Base-by-base conservation (phyloP, 1,139 yeast genomes). In the Torulaspora globosa region DNA sequence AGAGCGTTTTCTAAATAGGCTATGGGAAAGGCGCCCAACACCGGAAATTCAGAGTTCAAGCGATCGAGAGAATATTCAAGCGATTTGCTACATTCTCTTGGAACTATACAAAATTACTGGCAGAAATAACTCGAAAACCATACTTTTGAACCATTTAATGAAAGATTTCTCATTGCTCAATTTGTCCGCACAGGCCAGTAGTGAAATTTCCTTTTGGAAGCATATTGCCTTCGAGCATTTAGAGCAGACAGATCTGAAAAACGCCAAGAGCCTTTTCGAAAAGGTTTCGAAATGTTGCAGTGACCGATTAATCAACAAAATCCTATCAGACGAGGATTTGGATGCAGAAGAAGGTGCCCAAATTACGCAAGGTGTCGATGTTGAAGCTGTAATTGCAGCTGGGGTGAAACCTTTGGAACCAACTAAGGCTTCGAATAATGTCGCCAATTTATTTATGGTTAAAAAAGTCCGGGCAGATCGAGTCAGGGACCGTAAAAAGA, bases 201-300 rank as follows among this genome's bases (percentile, higher is more conserved):
- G 51, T 19, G 62, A 69, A 42, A 66, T 63, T 44, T 66, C 70
- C 41, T 76, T 75, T 50, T 69, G 75, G 56, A 76, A 73, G 51
- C 70, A 70, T 38, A 59, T 79, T 37, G 79, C 75, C 0, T 72
- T 80, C 53, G 74, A 78, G 52, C 65, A 74, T 41, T 65, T 69
- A 16, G 57, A 63, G 5, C 43, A 56, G 11, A 59, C 52, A 11
- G 68, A 72, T 47, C 58, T 65, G 21, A 57, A 53, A 2, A 57
- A 62, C 21, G 68, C 76, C 1, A 56, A 56, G 21, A 52, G 62
- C 18, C 38, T 60, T 3, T 50, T 62, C 26, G 41, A 46, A 23
- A 41, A 46, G 29, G 41, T 58, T 21, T 32, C 47, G 39, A 19
- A 32, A 30, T 10, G 39, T 40, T 26, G 55, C 49, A 44, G 56